These are phyloP conservation scores for Rhipidocladum racemiflorum DNA, from an alignment of 176 grass and related monocot species.

Conservation along the genomic window DNA sequence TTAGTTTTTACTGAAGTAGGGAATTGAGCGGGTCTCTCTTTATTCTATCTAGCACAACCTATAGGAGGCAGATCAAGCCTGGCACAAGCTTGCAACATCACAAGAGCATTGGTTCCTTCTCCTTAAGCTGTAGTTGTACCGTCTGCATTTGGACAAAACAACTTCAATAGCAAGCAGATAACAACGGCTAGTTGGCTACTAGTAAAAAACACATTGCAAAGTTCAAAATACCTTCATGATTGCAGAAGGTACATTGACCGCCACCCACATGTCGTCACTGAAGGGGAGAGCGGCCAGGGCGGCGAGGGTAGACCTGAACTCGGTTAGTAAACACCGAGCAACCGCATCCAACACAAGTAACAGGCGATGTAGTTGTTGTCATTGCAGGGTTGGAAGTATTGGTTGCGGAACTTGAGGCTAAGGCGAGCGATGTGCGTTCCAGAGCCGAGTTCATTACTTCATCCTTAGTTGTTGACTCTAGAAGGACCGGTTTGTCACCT, in stretches of 20 bases:
- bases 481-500: neutral
- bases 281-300: constrained; percentile 47
- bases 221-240: constrained; percentile 47
- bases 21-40: no score
- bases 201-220: neutral
- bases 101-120: neutral
- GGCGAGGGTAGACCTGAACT: constrained; percentile 42
- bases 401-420: neutral
- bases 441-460: constrained; percentile 8
- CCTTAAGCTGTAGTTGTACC: neutral
- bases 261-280: constrained; percentile 61
- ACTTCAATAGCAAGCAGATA: constrained; percentile 17
- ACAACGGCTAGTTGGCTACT: neutral
- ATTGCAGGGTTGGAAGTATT: neutral
- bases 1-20: no score
- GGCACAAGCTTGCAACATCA: neutral
- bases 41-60: neutral
- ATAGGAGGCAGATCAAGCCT: no score
- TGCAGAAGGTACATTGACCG: constrained; percentile 46
- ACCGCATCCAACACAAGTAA: neutral
- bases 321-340: constrained; percentile 41
- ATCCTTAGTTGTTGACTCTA: constrained; percentile 13
- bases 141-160: constrained; percentile 20
- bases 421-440: neutral
- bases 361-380: neutral